Conservation (phyloP, 2,329 filamentous ascomycete genomes). For the Chalara sp. region DNA sequence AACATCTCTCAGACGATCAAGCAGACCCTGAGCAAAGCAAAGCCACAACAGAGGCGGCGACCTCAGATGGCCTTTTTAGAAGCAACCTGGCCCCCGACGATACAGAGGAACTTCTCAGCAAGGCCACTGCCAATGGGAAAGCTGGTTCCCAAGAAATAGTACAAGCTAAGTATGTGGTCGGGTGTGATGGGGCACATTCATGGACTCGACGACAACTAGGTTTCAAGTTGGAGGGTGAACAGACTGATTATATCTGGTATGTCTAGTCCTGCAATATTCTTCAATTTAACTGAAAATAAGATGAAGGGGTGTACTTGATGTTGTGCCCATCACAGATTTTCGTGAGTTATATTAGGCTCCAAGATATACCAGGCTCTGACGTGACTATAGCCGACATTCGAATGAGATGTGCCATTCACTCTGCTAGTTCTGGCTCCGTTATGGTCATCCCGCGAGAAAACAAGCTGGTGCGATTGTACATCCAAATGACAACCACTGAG, state of each 20-base stretch:
- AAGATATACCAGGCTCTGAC: constrained; percentile 43
- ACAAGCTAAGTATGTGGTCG: constrained; percentile 58
- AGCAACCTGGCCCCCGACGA: constrained; percentile 53
- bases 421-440: constrained; percentile 42
- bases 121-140: constrained; percentile 26
- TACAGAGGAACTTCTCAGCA: constrained; percentile 42
- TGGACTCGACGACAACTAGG: constrained; percentile 43
- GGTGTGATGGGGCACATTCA: constrained; percentile 50
- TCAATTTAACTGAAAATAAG: constrained; percentile 12
- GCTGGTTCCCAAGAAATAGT: constrained; percentile 44
- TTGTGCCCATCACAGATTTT: constrained; percentile 33
- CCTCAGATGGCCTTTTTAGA: constrained; percentile 48
- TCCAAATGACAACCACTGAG: constrained; percentile 49
- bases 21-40: constrained; percentile 41
- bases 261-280: constrained; percentile 45
- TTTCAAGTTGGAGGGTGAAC: constrained; percentile 51
- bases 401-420: constrained; percentile 49
- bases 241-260: constrained; percentile 48
- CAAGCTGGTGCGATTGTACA: constrained; percentile 52
- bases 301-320: constrained; percentile 42
- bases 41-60: constrained; percentile 19
- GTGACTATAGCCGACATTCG: constrained; percentile 58
- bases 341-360: constrained; percentile 19
- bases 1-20: constrained; percentile 51
- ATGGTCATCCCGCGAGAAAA: constrained; percentile 55